Evolutionary conservation across 2,329 filamentous ascomycete genomes (phyloP).

Genomic region (Tricladium varicosporioides): DNA sequence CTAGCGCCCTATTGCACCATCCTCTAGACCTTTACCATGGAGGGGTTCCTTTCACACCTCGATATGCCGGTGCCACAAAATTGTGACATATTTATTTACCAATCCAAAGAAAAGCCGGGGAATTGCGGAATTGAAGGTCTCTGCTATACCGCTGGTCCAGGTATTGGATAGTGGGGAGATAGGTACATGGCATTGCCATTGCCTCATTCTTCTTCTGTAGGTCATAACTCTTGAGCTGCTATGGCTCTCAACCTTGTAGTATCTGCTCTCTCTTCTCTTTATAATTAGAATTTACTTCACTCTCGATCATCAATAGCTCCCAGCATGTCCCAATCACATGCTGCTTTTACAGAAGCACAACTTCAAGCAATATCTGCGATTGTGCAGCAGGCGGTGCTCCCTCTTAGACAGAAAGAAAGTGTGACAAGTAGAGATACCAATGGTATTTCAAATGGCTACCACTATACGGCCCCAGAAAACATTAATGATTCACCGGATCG

Average conservation of each 20-base stretch:
- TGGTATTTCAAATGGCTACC: conserved; percentile 14
- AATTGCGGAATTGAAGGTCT: no score
- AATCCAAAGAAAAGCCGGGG: not conserved
- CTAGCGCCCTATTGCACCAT: not conserved
- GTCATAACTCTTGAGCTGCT: no score
- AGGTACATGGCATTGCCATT: no score
- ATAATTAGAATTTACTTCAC: not conserved
- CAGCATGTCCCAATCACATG: not conserved
- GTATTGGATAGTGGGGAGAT: no score
- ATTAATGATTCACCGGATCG: conserved; percentile 44
- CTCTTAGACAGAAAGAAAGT: not conserved
- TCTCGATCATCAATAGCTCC: not conserved
- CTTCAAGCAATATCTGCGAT: conserved; percentile 12
- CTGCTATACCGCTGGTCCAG: no score
- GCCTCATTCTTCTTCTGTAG: no score
- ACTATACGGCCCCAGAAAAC: conserved; percentile 31
- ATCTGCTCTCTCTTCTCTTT: not conserved
- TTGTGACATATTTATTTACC: not conserved
- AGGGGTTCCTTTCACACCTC: not conserved
- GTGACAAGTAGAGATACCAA: not conserved
- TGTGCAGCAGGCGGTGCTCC: conserved; percentile 8
- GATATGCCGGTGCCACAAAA: not conserved
- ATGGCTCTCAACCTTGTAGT: no score
- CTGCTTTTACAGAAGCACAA: conserved; percentile 10
- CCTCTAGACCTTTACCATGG: not conserved